Base-by-base conservation (phyloP, 768 basidiomycete genomes). In the Agrocybe chaxingu region DNA sequence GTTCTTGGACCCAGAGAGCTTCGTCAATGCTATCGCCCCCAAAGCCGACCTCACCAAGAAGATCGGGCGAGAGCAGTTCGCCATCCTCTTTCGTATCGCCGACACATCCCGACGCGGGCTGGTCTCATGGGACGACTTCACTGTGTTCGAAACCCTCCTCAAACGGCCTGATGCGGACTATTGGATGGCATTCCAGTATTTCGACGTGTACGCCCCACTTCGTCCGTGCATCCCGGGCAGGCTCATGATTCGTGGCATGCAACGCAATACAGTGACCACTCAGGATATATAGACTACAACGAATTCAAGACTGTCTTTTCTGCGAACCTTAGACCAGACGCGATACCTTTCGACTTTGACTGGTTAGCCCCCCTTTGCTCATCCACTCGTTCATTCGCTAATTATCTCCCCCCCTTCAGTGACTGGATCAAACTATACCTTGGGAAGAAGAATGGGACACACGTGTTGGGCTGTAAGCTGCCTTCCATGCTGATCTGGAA, bases 391-490 rank as follows among this genome's bases (percentile, higher is more conserved):
- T 39, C 6, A 29, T 4, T 35, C 40, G 31, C 32, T 36, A 19
- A 30, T 18, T 42, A 39, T 53, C 29, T 54, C 18, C 43, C 50
- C 24, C n/a, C 12, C 37, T 54, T 5, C 47, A 90, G 89, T 62
- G 90, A 95, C 66, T 99, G 97, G 97, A 82, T 98, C 57, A 95
- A 93, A 70, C 70, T 99, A 59, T 96, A 98, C 69, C 77, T 98
- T 37, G 97, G 97, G 52, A 91, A 92, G 74, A 87, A 86, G 70
- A 89, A 93, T 55, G 95, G 90, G 41, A 74, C 84, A 35, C 93
- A 94, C 64, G 92, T 95, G 52, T 76, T 97, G 49, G 92, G 92
- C 71, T 97, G 94, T 93, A 61, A 61, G 88, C 42, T 76, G 5
- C 40, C 13, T 36, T 24, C 8, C n/a, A 40, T 29, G n/a, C 11